Conservation (phyloP, 2,329 filamentous ascomycete species). For the Penicillium digitatum region DNA sequence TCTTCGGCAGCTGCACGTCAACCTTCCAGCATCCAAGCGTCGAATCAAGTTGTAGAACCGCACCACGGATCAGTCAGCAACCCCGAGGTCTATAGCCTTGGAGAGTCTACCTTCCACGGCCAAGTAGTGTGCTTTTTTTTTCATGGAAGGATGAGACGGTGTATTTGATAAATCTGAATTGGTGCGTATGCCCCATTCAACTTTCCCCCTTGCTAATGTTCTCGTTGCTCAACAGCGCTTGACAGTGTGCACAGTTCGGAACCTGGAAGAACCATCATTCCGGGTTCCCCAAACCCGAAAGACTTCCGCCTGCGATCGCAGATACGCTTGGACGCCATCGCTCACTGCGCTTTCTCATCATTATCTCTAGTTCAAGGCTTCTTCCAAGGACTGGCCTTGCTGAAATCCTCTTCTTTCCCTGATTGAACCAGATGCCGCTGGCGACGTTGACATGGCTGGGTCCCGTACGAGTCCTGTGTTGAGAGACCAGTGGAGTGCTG, state of each 20-base stretch:
- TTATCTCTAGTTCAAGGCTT: constrained; percentile 10
- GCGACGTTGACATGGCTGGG: constrained; percentile 47
- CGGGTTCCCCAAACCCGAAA: constrained; percentile 29
- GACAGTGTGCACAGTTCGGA: constrained; percentile 6
- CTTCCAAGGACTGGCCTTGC: constrained; percentile 9
- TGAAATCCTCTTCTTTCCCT: constrained; percentile 4
- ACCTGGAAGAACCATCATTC: constrained; percentile 34
- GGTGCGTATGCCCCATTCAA: constrained; percentile 15
- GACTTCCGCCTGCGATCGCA: constrained; percentile 28
- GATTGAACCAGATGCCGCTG: constrained; percentile 41
- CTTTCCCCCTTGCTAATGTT: constrained; percentile 16
- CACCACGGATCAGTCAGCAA: constrained; percentile 7
- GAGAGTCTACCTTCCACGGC: neutral
- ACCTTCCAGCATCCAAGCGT: constrained; percentile 4
- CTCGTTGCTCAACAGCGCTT: constrained; percentile 8
- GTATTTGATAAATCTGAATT: constrained; percentile 10
- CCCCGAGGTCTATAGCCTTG: neutral
- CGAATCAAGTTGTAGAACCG: constrained; percentile 23
- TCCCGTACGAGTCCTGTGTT: constrained; percentile 48
- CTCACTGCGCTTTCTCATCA: constrained; percentile 15
- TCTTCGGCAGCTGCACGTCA: constrained; percentile 3
- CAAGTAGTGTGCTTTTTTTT: constrained; percentile 2
- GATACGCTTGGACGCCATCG: constrained; percentile 23
- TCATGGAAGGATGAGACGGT: neutral
- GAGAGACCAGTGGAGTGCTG: constrained; percentile 50